These are phyloP conservation scores for Beta lomatogona DNA, from an alignment of 179 eudicot genomes.

Conservation along the genomic window DNA sequence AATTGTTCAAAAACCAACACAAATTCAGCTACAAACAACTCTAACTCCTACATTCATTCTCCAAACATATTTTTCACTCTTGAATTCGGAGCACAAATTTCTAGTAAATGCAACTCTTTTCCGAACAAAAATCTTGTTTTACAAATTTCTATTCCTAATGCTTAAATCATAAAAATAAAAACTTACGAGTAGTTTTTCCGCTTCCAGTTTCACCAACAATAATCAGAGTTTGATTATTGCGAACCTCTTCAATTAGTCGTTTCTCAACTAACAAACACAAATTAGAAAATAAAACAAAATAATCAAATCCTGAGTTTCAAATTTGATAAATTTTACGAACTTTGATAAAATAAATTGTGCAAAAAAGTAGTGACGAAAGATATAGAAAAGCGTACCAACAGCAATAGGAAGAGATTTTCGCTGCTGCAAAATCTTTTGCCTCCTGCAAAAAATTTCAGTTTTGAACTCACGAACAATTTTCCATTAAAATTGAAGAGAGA, in stretches of 20 bases:
- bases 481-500: neutral
- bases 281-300: neutral
- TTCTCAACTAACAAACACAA: slow-evolving; percentile 57
- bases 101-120: neutral
- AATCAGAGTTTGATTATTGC: slow-evolving; percentile 59
- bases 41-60: neutral
- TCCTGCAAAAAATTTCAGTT: slow-evolving; percentile 33
- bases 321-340: too few relatives aligned
- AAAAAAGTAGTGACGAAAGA: neutral
- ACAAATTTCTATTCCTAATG: neutral
- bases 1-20: slow-evolving; percentile 8
- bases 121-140: neutral
- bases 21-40: slow-evolving; percentile 10
- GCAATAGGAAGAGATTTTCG: slow-evolving; percentile 78
- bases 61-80: neutral
- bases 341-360: too few relatives aligned
- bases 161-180: neutral
- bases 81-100: neutral
- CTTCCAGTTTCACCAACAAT: slow-evolving; percentile 99
- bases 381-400: slow-evolving; percentile 43
- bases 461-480: neutral
- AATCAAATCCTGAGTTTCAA: neutral
- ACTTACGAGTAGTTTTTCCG: slow-evolving; percentile 98
- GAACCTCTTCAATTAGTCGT: slow-evolving; percentile 69
- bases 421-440: slow-evolving; percentile 58